Conservation (phyloP, 768 basidiomycete species). For the Pleurotus platypus region DNA sequence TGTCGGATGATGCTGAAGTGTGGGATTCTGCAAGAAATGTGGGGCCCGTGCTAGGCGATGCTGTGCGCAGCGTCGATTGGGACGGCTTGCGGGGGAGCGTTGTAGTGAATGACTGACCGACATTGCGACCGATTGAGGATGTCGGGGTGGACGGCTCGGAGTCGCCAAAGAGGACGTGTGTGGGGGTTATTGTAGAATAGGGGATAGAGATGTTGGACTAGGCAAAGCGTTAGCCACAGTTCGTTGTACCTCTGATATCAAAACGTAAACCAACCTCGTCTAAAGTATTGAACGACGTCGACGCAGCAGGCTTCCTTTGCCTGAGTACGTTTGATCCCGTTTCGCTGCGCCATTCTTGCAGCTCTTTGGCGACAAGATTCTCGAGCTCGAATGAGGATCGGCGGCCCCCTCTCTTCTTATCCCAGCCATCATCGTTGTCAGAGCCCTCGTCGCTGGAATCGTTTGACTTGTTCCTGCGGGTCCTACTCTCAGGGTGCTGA, state of each 20-base stretch:
- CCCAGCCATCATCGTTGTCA: constrained; percentile 3
- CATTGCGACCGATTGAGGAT: neutral
- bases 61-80: constrained; percentile 1
- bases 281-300: constrained; percentile 26
- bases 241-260: no score
- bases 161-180: constrained; percentile 42
- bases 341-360: constrained; percentile 49
- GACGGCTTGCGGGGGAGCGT: neutral
- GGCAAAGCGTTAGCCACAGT: no score
- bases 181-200: constrained; percentile 44
- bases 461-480: constrained; percentile 11
- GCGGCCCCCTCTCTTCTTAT: constrained; percentile 8
- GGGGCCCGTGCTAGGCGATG: neutral
- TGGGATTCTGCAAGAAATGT: neutral
- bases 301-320: constrained; percentile 21
- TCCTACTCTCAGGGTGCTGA: constrained; percentile 13
- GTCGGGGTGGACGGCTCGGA: constrained; percentile 15
- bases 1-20: neutral
- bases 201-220: constrained; percentile 45
- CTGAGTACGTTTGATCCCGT: constrained; percentile 29
- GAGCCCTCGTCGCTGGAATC: constrained; percentile 9
- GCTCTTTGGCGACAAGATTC: constrained; percentile 45
- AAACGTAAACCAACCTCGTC: constrained; percentile 40
- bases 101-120: neutral
- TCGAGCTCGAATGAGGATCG: constrained; percentile 43